A percentile compares a stretch with the other conserved stretches of the same genome.
phyloP scores from a whole-genome alignment of 1,284 basidiomycete species.

The Sphagnurus paluster region DNA sequence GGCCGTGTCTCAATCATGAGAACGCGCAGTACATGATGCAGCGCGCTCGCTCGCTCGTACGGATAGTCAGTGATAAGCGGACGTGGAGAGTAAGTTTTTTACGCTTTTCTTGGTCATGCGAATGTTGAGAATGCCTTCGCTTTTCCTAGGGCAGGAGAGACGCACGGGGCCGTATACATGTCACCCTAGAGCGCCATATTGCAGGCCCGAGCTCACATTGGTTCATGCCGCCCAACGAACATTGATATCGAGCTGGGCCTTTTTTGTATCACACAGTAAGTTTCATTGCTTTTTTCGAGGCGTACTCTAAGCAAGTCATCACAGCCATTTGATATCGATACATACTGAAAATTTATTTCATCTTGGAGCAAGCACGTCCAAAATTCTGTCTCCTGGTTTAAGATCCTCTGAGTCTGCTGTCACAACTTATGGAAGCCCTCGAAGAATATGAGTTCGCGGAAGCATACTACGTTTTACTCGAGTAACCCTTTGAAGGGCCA shows the following conservation, averaged over 20 bases:
- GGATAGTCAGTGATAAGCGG: constrained; percentile 52
- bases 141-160: constrained; percentile 7
- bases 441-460: too few relatives aligned
- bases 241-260: constrained; percentile 35
- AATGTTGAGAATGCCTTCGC: neutral
- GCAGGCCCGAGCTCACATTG: constrained; percentile 25
- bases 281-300: too few relatives aligned
- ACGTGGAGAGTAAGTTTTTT: constrained; percentile 54
- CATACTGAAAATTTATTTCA: too few relatives aligned
- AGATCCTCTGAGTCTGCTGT: too few relatives aligned
- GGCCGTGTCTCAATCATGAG: constrained; percentile 39
- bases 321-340: too few relatives aligned
- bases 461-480: too few relatives aligned
- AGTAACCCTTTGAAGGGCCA: too few relatives aligned
- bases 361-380: too few relatives aligned
- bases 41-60: constrained; percentile 39
- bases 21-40: constrained; percentile 46
- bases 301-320: too few relatives aligned
- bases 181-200: constrained; percentile 17
- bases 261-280: constrained; percentile 31
- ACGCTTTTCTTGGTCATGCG: neutral
- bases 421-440: too few relatives aligned
- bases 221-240: constrained; percentile 30
- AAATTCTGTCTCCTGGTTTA: too few relatives aligned
- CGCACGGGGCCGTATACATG: constrained; percentile 3